Conservation (phyloP, 2,329 filamentous ascomycete genomes). For the Cyanodermella asteris region DNA sequence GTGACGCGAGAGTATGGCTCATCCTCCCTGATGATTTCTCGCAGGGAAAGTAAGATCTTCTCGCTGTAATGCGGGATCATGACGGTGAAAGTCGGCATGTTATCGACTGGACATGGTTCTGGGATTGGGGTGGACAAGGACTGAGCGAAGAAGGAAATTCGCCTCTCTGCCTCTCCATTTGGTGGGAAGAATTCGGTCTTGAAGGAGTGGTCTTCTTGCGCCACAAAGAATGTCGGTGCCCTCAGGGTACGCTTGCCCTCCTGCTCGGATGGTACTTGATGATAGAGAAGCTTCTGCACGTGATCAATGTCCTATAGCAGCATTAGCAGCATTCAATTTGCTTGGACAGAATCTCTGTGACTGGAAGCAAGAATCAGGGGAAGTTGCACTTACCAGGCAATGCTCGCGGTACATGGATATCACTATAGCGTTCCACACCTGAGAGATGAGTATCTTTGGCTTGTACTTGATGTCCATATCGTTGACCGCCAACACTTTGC, state of each 20-base stretch:
- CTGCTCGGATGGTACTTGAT: conserved; percentile 96
- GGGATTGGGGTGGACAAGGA: conserved; percentile 93
- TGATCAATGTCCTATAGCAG: conserved; percentile 98
- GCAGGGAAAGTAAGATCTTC: conserved; percentile 88
- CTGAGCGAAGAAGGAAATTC: conserved; percentile 97
- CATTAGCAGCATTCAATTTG: too few species aligned
- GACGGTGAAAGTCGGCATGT: conserved; percentile 98
- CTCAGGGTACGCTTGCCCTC: conserved; percentile 91
- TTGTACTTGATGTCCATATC: conserved; percentile 99
- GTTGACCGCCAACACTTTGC: conserved; percentile 88
- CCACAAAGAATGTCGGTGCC: conserved; percentile 96
- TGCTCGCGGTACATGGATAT: conserved; percentile 99
- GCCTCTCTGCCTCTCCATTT: conserved; percentile 87
- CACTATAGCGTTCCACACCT: conserved; percentile 98
- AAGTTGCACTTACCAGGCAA: too few species aligned
- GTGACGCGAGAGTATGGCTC: conserved; percentile 97
- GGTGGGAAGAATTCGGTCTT: conserved; percentile 97
- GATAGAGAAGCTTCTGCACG: conserved; percentile 93
- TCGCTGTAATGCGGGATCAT: conserved; percentile 96
- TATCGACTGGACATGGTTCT: conserved; percentile 89
- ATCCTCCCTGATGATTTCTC: conserved; percentile 96
- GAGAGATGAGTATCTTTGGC: conserved; percentile 93
- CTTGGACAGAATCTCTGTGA: too few species aligned
- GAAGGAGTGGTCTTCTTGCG: conserved; percentile 97
- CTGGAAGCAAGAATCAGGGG: too few species aligned